Evolutionary conservation across 1,139 yeast species (phyloP).

Genomic region (Taiozyma onychis): DNA sequence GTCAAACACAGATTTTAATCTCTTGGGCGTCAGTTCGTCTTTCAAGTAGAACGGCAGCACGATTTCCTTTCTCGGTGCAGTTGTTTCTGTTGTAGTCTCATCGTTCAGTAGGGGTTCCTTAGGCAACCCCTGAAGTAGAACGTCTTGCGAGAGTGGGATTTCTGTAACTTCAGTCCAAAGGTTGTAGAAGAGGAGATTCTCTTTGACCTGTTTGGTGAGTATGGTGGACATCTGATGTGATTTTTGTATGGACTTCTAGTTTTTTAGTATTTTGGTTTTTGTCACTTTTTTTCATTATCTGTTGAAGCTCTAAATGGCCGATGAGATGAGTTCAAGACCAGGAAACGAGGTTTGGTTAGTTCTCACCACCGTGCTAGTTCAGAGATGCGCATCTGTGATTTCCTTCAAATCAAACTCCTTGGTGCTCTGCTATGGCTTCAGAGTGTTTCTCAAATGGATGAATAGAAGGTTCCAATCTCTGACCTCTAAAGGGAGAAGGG

Average conservation of each 20-base stretch:
- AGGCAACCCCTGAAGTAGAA: slow-evolving; percentile 27
- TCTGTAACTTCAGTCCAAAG: slow-evolving; percentile 44
- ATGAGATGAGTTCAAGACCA: no score
- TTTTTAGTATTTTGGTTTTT: background rate
- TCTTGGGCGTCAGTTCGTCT: slow-evolving; percentile 29
- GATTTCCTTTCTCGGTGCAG: slow-evolving; percentile 16
- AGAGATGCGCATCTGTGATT: no score
- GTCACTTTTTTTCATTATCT: background rate
- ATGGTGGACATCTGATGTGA: background rate
- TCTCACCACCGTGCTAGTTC: no score
- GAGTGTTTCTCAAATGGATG: no score
- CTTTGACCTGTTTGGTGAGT: slow-evolving; percentile 21
- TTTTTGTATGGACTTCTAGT: background rate
- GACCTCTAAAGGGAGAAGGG: no score
- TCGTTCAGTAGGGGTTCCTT: slow-evolving; percentile 28
- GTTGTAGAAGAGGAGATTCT: slow-evolving; percentile 46
- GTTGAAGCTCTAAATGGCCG: no score
- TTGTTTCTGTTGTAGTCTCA: slow-evolving; percentile 8
- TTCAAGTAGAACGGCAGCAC: slow-evolving; percentile 29
- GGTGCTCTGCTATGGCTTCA: no score
- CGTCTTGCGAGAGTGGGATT: slow-evolving; percentile 11
- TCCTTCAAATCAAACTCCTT: no score
- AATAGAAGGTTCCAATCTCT: no score
- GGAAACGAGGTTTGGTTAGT: no score
- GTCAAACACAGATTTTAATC: slow-evolving; percentile 24